Base-by-base conservation (phyloP, 2,329 filamentous ascomycete species). In the Zymoseptoria tritici region DNA sequence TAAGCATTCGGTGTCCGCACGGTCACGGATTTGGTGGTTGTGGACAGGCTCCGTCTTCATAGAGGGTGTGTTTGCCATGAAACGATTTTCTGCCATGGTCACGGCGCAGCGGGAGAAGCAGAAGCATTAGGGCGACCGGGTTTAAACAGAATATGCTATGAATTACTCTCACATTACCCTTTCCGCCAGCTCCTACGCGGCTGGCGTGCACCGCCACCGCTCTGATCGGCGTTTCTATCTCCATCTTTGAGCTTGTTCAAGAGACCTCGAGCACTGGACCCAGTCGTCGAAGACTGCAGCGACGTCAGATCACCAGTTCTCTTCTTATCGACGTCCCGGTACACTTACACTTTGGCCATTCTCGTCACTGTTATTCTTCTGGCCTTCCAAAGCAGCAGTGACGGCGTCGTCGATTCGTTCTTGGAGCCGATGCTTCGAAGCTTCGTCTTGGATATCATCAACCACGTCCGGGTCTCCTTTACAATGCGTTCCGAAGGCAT, bases 361-460 rank as follows among this genome's bases (percentile, higher is more conserved):
- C 2, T 31, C 29, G 22, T 53, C 16, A 29, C 22, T 11, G 22
- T 62, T 58, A 36, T 60, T 64, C 54, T 62, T 50, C 24, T 63
- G 49, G 20, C 58, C 57, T 21, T 55, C 56, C 36, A 63, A 52
- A 24, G 60, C 58, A 2, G 61, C 61, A 20, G 59, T 57, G 49
- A 75, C 72, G 4, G 74, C 74, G 46, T 69, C 71, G 2, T 71
- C 71, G 26, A 73, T 67, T 54, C 72, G 72, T 31, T 75, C 79
- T 68, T 78, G 77, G 7, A 83, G 72, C 53, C 78, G 73, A 69
- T 82, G 81, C 72, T 82, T 84, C 54, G 81, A 78, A 22, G 80
- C 80, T 71, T 85, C 82, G 29, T 79, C 78, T 55, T 77, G 78
- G 20, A 83, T 67, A 68, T 85, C 81, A 55, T 81, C 79, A 19